These are phyloP conservation scores for Paecilomyces variotii DNA, from an alignment of 2,329 filamentous ascomycete genomes.

Conservation along the genomic window DNA sequence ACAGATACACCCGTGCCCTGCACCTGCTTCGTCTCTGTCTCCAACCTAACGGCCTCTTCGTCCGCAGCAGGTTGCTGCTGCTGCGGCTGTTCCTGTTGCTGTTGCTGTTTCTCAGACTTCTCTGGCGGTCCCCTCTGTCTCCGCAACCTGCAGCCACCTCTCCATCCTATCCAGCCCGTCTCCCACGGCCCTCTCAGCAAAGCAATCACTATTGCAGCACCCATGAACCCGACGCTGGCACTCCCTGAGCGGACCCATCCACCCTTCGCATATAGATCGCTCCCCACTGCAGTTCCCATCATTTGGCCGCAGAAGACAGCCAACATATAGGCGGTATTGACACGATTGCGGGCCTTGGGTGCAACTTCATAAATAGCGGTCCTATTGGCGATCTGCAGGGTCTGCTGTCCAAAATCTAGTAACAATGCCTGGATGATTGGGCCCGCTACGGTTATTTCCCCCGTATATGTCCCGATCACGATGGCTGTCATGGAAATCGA, in stretches of 20 bases:
- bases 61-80: neutral
- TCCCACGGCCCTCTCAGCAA: conserved; percentile 49
- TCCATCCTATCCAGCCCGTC: conserved; percentile 53
- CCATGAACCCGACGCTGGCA: conserved; percentile 49
- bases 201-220: conserved; percentile 40
- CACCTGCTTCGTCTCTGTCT: neutral
- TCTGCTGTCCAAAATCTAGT: conserved; percentile 65
- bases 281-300: conserved; percentile 57
- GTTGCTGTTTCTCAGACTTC: neutral
- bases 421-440: conserved; percentile 64
- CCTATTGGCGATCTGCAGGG: conserved; percentile 65
- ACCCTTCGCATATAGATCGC: conserved; percentile 46
- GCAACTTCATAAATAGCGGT: conserved; percentile 63
- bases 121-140: conserved; percentile 5
- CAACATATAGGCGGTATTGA: conserved; percentile 80
- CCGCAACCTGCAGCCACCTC: conserved; percentile 46
- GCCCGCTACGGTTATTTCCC: conserved; percentile 58
- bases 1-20: neutral
- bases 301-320: conserved; percentile 67
- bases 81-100: neutral
- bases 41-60: neutral
- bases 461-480: conserved; percentile 60
- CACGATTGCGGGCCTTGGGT: conserved; percentile 61
- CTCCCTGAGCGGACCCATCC: conserved; percentile 53
- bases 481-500: conserved; percentile 53